Evolutionary conservation across 2,329 filamentous ascomycete genomes (phyloP).

Genomic region (Pseudogymnoascus sp.): DNA sequence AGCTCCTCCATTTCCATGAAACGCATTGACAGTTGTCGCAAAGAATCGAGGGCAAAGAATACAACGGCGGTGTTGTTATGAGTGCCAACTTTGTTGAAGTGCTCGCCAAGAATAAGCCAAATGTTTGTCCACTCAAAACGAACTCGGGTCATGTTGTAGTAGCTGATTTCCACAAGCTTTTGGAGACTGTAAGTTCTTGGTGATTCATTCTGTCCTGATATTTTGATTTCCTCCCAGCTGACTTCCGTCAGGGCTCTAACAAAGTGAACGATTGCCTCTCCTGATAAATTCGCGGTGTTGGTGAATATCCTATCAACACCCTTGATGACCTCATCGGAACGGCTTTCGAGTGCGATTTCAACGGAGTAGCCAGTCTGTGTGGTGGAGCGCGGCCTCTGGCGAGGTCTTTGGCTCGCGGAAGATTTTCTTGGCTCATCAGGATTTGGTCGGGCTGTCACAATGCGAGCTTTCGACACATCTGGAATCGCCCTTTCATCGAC

Average conservation of each 20-base stretch:
- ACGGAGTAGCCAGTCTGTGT: constrained; percentile 48
- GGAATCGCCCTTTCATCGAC: constrained; percentile 90
- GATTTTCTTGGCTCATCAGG: constrained; percentile 58
- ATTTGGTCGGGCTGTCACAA: constrained; percentile 52
- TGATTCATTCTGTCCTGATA: constrained; percentile 90
- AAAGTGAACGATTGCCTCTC: constrained; percentile 93
- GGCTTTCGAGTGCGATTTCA: constrained; percentile 85
- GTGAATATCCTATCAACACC: constrained; percentile 95
- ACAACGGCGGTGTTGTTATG: constrained; percentile 95
- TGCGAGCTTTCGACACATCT: constrained; percentile 79
- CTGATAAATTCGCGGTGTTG: constrained; percentile 86
- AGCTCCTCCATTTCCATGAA: constrained; percentile 98
- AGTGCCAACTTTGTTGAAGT: constrained; percentile 97
- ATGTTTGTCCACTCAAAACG: constrained; percentile 98
- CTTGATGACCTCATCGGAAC: constrained; percentile 87
- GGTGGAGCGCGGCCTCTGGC: constrained; percentile 45
- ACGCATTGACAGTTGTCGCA: constrained; percentile 93
- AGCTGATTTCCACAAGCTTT: constrained; percentile 97
- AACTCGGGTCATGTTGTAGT: constrained; percentile 99
- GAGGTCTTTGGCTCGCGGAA: constrained; percentile 47
- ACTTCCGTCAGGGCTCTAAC: constrained; percentile 88
- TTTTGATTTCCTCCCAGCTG: constrained; percentile 98
- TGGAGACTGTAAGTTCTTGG: constrained; percentile 95
- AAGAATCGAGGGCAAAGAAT: constrained; percentile 91
- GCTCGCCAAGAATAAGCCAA: constrained; percentile 94